Base-by-base conservation (phyloP, 192 early-diverging fungal species). In the Coemansia sp. region DNA sequence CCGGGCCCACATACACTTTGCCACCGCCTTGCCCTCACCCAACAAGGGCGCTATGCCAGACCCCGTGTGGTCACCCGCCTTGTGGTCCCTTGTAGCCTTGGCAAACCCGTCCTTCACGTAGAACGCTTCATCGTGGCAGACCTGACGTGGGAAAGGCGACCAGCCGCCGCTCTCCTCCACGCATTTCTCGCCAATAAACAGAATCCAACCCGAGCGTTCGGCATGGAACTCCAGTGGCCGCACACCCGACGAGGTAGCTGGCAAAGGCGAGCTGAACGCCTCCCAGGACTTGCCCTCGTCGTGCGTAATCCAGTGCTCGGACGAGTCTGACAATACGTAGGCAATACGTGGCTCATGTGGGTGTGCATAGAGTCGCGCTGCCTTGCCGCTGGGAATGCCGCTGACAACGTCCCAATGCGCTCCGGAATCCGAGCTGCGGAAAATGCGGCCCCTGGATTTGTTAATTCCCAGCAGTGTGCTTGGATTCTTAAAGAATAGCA, bases 101-200 rank as follows among this genome's bases (percentile, higher is more conserved):
- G 70, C 79, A 76, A 96, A 95, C 25, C 84, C 87, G 64, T 94
- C 88, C 25, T 73, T 65, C 2, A 91, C 88, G 64, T 89, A 93
- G 36, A 76, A 89, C 12, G 85, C 84, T 65, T 88, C 87, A 45
- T 86, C 86, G 28, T 85, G 84, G 66, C 92, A 91, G 28, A 86
- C 67, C 31, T 64, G 56, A 23, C 62, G 57, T 0, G 70, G 73
- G 20, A 81, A 77, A 58, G 79, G 73, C 79, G 82, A 78, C 79
- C 73, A 76, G 11, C 79, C 79, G 42, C 70, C 50, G n/a, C 56
- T 75, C 47, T 70, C 75, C 47, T 77, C 61, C 2, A 78, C 69
- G 66, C 91, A 89, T 18, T 76, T 77, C 10, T 72, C 70, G 23
- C 85, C 88, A 36, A 70, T 79, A 70, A 88, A 92, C 42, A 95